Conservation (phyloP, 208 protist genomes). For the Leishmania amazonensis region DNA sequence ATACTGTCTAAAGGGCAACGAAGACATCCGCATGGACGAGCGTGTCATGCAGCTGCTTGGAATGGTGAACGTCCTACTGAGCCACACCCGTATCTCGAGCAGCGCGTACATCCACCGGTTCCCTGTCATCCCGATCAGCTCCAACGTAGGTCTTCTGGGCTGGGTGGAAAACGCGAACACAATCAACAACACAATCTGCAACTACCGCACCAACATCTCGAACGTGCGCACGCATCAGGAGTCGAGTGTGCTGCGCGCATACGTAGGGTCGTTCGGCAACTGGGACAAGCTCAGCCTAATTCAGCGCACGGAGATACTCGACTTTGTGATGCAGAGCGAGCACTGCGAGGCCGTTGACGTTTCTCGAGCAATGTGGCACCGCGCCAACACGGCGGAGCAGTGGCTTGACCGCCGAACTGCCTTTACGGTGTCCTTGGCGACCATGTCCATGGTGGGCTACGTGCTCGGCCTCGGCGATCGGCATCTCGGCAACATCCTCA, state of each 20-base stretch:
- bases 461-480: constrained; percentile 98
- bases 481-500: constrained; percentile 99
- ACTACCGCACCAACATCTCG: constrained; percentile 95
- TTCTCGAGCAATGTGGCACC: constrained; percentile 96
- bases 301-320: constrained; percentile 97
- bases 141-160: constrained; percentile 98
- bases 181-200: constrained; percentile 98
- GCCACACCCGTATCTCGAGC: constrained; percentile 83
- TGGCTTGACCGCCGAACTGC: constrained; percentile 98
- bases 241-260: constrained; percentile 70
- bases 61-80: constrained; percentile 99
- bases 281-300: constrained; percentile 92
- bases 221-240: constrained; percentile 88
- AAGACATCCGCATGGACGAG: constrained; percentile 99
- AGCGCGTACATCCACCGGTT: constrained; percentile 95
- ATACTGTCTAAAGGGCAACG: constrained; percentile 99
- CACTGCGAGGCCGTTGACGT: constrained; percentile 89
- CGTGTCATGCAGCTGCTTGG: constrained; percentile 99
- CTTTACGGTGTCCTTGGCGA: constrained; percentile 98
- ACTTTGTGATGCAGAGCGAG: constrained; percentile 98
- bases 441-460: constrained; percentile 98
- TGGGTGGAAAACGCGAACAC: constrained; percentile 99
- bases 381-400: constrained; percentile 96
- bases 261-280: constrained; percentile 90
- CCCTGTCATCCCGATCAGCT: constrained; percentile 98